Percentiles rank a stretch among this genome's conserved stretches.
Conservation (phyloP, 1,139 yeast species). For the Magnusiomyces ingens region DNA sequence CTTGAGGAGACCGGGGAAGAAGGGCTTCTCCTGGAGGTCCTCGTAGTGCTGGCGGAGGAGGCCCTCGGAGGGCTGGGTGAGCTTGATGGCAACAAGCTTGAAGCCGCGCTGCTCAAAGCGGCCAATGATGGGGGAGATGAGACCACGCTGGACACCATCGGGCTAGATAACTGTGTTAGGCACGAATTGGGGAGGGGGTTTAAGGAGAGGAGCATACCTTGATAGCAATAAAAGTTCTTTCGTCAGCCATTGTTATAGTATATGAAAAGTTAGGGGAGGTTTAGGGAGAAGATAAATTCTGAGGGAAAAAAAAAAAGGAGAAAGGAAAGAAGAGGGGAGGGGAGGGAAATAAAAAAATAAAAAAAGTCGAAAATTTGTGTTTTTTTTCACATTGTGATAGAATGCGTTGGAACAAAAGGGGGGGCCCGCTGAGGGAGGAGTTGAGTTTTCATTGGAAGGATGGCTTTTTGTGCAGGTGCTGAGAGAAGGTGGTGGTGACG, state of each 20-base stretch:
- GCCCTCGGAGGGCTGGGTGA: conserved; percentile 78
- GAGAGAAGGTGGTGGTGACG: no score
- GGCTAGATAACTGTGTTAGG: conserved; percentile 53
- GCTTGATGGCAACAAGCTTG: conserved; percentile 95
- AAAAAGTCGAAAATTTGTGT: background rate
- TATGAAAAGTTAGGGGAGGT: background rate
- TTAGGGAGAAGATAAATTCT: background rate
- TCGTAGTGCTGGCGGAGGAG: conserved; percentile 91
- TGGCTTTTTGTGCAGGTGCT: no score
- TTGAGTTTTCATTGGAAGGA: no score
- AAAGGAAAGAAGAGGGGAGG: background rate
- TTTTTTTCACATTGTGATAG: background rate
- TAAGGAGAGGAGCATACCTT: conserved; percentile 38
- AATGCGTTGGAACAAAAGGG: no score
- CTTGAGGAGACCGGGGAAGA: conserved; percentile 87
- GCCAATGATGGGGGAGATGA: conserved; percentile 78
- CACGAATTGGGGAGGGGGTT: background rate
- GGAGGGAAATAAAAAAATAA: background rate
- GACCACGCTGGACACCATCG: conserved; percentile 99
- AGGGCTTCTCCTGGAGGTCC: conserved; percentile 92
- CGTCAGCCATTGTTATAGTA: conserved; percentile 45
- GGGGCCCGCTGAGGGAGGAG: no score
- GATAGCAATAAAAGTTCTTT: conserved; percentile 98
- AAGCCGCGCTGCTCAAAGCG: conserved; percentile 97
- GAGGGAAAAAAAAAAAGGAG: conserved; percentile 1